Base-by-base conservation (phyloP, 2,329 filamentous ascomycete genomes). In the Metarhizium rileyi region DNA sequence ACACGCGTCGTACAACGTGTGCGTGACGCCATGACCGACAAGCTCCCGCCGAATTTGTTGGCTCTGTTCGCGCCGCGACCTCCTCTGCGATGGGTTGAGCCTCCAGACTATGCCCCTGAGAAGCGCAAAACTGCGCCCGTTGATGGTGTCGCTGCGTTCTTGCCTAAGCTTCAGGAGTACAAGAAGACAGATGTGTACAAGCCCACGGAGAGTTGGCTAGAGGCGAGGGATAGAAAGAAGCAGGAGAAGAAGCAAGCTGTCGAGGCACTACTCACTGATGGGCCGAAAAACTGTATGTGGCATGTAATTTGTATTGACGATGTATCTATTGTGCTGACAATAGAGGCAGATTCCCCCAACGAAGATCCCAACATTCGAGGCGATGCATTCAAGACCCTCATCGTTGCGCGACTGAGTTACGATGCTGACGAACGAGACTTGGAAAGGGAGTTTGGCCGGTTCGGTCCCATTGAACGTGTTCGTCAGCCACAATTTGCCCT, bases 11-110 rank as follows among this genome's bases (percentile, higher is more conserved):
- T 38, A 44, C 33, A 36, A 22, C 52, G 41, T 44, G 40, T 44
- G 33, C 42, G 36, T 18, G 28, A 45, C 47, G 50, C 42, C 54
- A 98, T 97, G 93, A 97, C 93, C 46, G 91, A 96, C 77, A 93
- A 94, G 71, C 85, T 98, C 20, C 91, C 93, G 51, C 88, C 87
- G 50, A 91, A 95, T 66, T 80, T 97, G 52, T 78, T 97, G 61
- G 87, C 87, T 70, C 87, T 97, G 58, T 98, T 98, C 73, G 87
- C 91, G 70, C 88, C 93, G 65, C 87, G 93, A 52, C 93, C 93
- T 59, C 86, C 91, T 52, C 74, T 97, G 65, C 86, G 90, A 69
- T 97, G 88, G 78, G 82, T 95, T 53, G 85, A 86, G 53, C 87
- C 90, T 6, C 76, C 78, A 59, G 91, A 97, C 69, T 77, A 87